Base-by-base conservation (phyloP, 257 asterid species). In the Fraxinus cuspidata region DNA sequence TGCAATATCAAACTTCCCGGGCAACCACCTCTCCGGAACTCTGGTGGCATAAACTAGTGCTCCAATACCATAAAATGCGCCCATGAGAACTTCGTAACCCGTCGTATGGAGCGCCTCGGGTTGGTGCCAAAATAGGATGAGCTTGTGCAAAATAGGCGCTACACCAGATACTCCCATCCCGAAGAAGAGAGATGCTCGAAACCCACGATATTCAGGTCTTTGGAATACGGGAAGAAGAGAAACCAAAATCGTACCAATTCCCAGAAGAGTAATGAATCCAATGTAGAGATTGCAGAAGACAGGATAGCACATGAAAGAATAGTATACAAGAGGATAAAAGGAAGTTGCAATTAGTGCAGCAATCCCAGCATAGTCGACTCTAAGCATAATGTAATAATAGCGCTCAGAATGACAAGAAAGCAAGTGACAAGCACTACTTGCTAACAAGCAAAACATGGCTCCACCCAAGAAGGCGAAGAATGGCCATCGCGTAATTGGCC, bases 401-500 rank as follows among this genome's bases (percentile, higher is more conserved):
- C 93, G 98, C 37, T 90, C 77, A 0, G 99, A 93, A 83, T 96
- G 99, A 67, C 99, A 93, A 16, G 94, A 90, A 65, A 96, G 90
- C 68, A 94, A 79, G 88, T 96, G 99, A 85, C 99, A 96, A 0
- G 89, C 79, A 85, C 97, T 93, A 89, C 99, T 93, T 67, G 99
- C 89, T 34, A 96, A 85, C 79, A 96, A 83, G 89, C 98, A 96
- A 70, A 93, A 94, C 99, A 96, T 93, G 63, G 99, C 99, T 74
- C 98, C 98, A 1, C 98, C 96, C 82, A 96, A 78, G 90, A 96
- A 96, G 19, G 90, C 96, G 27, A 89, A 96, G 88, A 96, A 96
- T 4, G 99, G 98, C 99, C 98, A 96, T 25, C 98, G 96, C 0
- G 99, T 93, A 77, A 96, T 91, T 72, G 98, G 99, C 75, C 91